phyloP scores from a whole-genome alignment of 2,329 filamentous ascomycete genomes.

The Fonsecaea nubica region DNA sequence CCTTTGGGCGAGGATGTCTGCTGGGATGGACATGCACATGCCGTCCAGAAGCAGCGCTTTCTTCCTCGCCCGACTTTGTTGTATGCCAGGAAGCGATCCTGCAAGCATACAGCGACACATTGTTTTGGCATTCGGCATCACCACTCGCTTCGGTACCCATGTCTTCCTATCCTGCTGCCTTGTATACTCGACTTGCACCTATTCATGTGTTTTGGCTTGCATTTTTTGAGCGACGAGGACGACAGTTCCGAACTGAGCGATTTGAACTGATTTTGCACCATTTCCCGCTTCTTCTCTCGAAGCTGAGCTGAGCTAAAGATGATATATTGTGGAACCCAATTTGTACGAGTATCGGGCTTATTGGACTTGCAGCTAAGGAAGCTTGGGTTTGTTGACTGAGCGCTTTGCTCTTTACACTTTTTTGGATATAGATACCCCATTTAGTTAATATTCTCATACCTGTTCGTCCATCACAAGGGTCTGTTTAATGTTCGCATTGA shows the following conservation, averaged over 20 bases:
- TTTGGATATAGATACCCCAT: conserved; percentile 18
- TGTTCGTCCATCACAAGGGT: background rate
- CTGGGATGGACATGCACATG: conserved; percentile 6
- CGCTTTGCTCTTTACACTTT: background rate
- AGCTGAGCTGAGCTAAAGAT: conserved; percentile 19
- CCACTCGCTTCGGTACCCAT: conserved; percentile 14
- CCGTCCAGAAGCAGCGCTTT: background rate
- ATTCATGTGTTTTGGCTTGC: background rate
- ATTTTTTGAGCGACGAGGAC: conserved; percentile 7
- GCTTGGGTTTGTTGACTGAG: conserved; percentile 7
- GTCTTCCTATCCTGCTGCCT: conserved; percentile 12
- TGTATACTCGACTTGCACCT: background rate
- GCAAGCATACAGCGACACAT: background rate
- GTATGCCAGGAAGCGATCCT: background rate
- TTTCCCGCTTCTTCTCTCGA: background rate
- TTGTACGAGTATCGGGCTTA: conserved; percentile 19
- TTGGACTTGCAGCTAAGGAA: conserved; percentile 14
- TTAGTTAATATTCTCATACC: conserved; percentile 4
- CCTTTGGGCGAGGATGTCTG: background rate
- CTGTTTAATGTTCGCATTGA: background rate
- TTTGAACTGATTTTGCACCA: background rate
- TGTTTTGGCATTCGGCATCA: conserved; percentile 6
- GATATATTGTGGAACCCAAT: background rate
- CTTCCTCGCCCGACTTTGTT: background rate
- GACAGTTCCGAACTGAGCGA: background rate